Conservation (phyloP, 371 early-diverging fungal species). For the Blastocladiella emersonii region DNA sequence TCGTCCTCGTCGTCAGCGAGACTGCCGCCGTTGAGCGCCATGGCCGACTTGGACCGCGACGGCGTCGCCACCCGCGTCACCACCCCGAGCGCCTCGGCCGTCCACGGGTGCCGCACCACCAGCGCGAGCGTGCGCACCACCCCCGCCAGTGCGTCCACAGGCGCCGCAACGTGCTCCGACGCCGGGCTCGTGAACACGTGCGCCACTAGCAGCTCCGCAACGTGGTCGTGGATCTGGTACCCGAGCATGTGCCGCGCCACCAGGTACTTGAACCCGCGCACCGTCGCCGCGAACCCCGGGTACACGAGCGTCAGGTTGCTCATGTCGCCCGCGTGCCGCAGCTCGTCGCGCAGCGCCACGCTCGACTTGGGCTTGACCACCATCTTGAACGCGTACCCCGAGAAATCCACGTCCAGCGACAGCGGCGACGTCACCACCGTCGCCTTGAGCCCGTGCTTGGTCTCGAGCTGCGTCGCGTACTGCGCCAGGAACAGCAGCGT, state of each 20-base stretch:
- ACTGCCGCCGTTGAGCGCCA: too few relatives aligned
- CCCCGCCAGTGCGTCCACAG: background rate
- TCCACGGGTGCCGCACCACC: background rate
- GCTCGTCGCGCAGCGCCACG: background rate
- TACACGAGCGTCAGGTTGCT: background rate
- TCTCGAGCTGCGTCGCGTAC: background rate
- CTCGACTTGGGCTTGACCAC: background rate
- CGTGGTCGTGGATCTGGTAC: background rate
- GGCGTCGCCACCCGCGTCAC: background rate
- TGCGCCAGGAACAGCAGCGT: background rate
- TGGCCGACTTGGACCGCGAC: background rate
- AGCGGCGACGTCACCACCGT: background rate
- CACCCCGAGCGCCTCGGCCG: background rate
- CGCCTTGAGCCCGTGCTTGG: background rate
- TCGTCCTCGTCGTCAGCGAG: background rate
- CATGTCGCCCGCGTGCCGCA: background rate
- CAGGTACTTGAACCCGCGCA: background rate
- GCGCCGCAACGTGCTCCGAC: background rate
- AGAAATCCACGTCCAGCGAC: background rate
- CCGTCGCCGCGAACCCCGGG: background rate
- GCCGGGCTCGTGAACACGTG: background rate
- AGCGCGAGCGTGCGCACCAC: background rate
- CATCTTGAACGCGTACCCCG: background rate
- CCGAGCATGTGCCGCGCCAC: conserved; percentile 1
- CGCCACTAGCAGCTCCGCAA: background rate